Evolutionary conservation across 202 grass and related monocot species (phyloP).

Genomic region (Sporobolus alterniflorus): DNA sequence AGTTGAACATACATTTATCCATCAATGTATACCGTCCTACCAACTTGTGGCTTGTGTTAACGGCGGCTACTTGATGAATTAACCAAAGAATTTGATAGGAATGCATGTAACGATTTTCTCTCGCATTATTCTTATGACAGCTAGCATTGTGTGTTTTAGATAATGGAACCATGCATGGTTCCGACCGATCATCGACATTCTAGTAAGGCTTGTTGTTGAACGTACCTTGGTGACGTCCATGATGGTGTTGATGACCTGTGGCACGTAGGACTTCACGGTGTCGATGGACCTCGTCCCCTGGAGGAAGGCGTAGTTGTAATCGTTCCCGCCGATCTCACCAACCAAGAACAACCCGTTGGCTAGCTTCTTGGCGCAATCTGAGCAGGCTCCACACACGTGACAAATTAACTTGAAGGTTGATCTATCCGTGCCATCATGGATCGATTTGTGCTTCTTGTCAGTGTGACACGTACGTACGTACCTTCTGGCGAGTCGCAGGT

Average conservation of each 20-base stretch:
- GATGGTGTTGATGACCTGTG: slow-evolving; percentile 67
- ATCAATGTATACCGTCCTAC: too few species aligned
- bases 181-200: too few species aligned
- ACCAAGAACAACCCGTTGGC: slow-evolving; percentile 69
- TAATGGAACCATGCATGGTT: too few species aligned
- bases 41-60: too few species aligned
- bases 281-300: slow-evolving; percentile 53
- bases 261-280: slow-evolving; percentile 59
- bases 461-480: not conserved
- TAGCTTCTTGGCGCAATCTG: slow-evolving; percentile 67
- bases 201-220: not conserved
- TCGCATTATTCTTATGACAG: not conserved
- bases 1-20: too few species aligned
- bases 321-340: slow-evolving; percentile 91
- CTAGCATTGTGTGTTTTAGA: too few species aligned
- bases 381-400: not conserved
- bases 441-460: too few species aligned
- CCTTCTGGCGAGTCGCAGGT: slow-evolving; percentile 69
- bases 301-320: slow-evolving; percentile 93
- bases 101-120: not conserved
- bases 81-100: not conserved
- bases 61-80: not conserved
- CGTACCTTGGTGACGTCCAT: slow-evolving; percentile 65
- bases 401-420: not conserved
- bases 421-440: not conserved